A percentile compares a stretch with the other conserved stretches of the same genome.
These are phyloP conservation scores for Beauveria brongniartii DNA, from an alignment of 2,329 filamentous ascomycete genomes.

Conservation along the genomic window DNA sequence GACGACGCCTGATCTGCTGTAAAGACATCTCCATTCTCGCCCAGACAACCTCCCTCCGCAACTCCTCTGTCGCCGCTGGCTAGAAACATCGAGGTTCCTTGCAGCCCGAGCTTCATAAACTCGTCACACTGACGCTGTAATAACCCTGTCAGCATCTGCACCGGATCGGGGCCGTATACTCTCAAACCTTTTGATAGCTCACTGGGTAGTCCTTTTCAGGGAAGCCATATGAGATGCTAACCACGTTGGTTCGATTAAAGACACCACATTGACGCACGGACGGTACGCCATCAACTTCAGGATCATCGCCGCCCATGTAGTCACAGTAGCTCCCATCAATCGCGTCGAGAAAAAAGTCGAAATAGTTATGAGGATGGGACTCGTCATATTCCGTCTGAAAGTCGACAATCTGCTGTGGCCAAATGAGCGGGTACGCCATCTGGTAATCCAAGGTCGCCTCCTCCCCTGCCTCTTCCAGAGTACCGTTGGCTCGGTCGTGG, in stretches of 20 bases:
- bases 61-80: slow-evolving; percentile 34
- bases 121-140: slow-evolving; percentile 31
- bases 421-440: slow-evolving; percentile 40
- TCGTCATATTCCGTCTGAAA: slow-evolving; percentile 22
- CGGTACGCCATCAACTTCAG: slow-evolving; percentile 39
- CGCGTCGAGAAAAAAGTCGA: slow-evolving; percentile 35
- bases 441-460: slow-evolving; percentile 42
- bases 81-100: slow-evolving; percentile 32
- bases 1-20: slow-evolving; percentile 28
- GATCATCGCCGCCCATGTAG: slow-evolving; percentile 39
- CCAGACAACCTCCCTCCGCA: slow-evolving; percentile 17
- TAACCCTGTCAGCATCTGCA: not conserved
- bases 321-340: slow-evolving; percentile 42
- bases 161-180: not conserved
- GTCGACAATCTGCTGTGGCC: slow-evolving; percentile 39
- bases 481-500: slow-evolving; percentile 16
- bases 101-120: slow-evolving; percentile 38
- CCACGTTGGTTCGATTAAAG: slow-evolving; percentile 18
- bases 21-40: slow-evolving; percentile 14
- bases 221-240: slow-evolving; percentile 39
- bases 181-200: slow-evolving; percentile 29
- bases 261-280: slow-evolving; percentile 23
- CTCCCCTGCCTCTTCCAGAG: slow-evolving; percentile 18
- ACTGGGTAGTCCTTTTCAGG: slow-evolving; percentile 37
- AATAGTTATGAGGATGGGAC: not conserved